phyloP scores from a whole-genome alignment of 495 filamentous ascomycete species.

The Penicillium tannophilum region DNA sequence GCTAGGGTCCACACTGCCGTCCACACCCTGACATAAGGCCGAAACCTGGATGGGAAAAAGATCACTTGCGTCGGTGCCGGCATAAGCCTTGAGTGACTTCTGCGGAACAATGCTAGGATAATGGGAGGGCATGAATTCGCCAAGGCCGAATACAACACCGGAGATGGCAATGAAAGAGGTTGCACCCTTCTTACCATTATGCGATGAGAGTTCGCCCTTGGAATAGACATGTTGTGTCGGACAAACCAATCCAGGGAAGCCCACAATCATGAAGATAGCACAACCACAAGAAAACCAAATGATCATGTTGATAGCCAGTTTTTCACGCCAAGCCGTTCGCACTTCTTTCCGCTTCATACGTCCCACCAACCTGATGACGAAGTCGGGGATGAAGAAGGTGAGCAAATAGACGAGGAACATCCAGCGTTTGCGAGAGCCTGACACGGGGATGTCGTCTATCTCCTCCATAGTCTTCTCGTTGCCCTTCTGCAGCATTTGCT shows the following conservation, averaged over 20 bases:
- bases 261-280: constrained; percentile 84
- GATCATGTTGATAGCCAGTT: constrained; percentile 95
- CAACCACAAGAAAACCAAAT: constrained; percentile 88
- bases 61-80: constrained; percentile 78
- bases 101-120: constrained; percentile 75
- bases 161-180: constrained; percentile 77
- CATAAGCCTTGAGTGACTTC: constrained; percentile 73
- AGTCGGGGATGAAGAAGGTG: constrained; percentile 86
- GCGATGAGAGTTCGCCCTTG: constrained; percentile 68
- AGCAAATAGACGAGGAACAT: constrained; percentile 82
- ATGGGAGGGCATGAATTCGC: constrained; percentile 70
- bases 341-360: constrained; percentile 92
- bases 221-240: constrained; percentile 89
- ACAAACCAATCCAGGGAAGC: constrained; percentile 86
- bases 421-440: constrained; percentile 88
- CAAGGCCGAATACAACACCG: constrained; percentile 86
- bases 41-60: constrained; percentile 96
- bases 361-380: constrained; percentile 74
- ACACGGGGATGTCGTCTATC: constrained; percentile 79
- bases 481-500: constrained; percentile 91
- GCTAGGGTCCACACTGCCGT: constrained; percentile 64
- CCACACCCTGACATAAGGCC: constrained; percentile 78
- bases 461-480: constrained; percentile 89
- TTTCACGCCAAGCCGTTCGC: constrained; percentile 94
- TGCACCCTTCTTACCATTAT: constrained; percentile 70